A percentile compares a stretch with the other conserved stretches of the same genome.
Conservation (phyloP, 2,329 filamentous ascomycete genomes). For the Rhinocladiella similis region DNA sequence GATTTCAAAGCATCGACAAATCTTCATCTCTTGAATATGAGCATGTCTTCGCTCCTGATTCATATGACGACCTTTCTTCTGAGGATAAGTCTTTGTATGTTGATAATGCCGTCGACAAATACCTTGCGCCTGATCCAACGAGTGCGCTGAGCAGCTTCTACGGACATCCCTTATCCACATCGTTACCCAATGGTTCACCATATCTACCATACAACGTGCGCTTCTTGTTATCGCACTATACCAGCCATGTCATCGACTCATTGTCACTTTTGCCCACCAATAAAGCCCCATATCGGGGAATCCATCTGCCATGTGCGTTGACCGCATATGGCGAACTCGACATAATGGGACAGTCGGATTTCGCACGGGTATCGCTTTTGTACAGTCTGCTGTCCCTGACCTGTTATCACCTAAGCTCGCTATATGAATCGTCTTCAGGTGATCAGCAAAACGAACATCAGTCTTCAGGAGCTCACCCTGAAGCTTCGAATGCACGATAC, state of each 20-base stretch:
- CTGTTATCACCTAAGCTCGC: slow-evolving; percentile 9
- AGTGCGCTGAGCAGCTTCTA: not conserved
- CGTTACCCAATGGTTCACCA: slow-evolving; percentile 7
- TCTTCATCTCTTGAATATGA: not conserved
- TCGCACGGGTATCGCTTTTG: slow-evolving; percentile 6
- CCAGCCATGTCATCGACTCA: slow-evolving; percentile 7
- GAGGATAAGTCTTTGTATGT: not conserved
- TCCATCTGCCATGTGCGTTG: slow-evolving; percentile 7
- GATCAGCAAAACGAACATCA: not conserved
- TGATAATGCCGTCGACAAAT: not conserved
- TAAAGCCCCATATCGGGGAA: not conserved
- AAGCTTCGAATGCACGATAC: slow-evolving; percentile 2
- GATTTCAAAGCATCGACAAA: not conserved
- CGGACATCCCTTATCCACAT: not conserved
- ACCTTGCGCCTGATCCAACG: not conserved
- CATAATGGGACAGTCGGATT: slow-evolving; percentile 1
- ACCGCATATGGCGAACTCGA: slow-evolving; percentile 11
- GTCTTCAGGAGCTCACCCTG: too few relatives aligned
- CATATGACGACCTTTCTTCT: not conserved
- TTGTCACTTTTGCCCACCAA: slow-evolving; percentile 1
- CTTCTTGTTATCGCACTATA: slow-evolving; percentile 11
- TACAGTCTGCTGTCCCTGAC: slow-evolving; percentile 13
- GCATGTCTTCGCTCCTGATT: not conserved
- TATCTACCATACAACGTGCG: slow-evolving; percentile 7
- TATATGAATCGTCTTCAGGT: not conserved